Evolutionary conservation across 768 basidiomycete genomes (phyloP), one percentile per base, ranked within the genome.

Genomic region (Leccinum longicurvipes): DNA sequence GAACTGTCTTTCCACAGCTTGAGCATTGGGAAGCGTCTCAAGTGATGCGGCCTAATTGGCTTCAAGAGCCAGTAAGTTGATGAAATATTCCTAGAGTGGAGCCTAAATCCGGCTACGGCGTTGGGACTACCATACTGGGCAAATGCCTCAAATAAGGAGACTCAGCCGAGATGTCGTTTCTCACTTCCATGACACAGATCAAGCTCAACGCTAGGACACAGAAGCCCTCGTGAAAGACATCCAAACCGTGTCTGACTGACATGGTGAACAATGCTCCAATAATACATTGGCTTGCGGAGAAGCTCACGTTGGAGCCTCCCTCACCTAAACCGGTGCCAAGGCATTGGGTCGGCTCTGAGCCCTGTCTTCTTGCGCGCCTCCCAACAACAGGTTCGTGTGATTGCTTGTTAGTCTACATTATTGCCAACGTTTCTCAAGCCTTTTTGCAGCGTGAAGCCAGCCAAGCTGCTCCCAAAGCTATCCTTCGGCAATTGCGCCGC

Each of bases 401-500:
- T 55, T 46, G 14, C 28, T 54, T 51, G 55, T 45, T 57, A 21
- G 53, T 31, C 27, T 17, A 31, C 50, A 49, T 36, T 31, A 62
- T 62, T 53, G 60, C 69, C 67, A 54, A 69, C 60, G 47, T 64
- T 52, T 61, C 67, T 62, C 58, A 68, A 87, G 87, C 81, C 51
- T 86, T 89, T 63, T 70, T 93, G 23, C 76, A 82, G 70, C 82
- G 90, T 45, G 91, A 93, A 74, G 91, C 87, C 27, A 75, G 79
- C 41, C 68, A 70, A 42, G 67, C 75, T 47, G 88, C 83, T 15
- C 85, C 86, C 0, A 78, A 70, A 57, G 81, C 85, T 34, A 67
- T 89, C 19, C 69, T 82, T 42, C 77, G 74, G 27, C 86, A 87
- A 57, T 67, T 85, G 47, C 74, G 76, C 48, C 77, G 73, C 12